Evolutionary conservation across 805 yeast genomes (phyloP).

Genomic region (Hanseniaspora pseudoguilliermondii): DNA sequence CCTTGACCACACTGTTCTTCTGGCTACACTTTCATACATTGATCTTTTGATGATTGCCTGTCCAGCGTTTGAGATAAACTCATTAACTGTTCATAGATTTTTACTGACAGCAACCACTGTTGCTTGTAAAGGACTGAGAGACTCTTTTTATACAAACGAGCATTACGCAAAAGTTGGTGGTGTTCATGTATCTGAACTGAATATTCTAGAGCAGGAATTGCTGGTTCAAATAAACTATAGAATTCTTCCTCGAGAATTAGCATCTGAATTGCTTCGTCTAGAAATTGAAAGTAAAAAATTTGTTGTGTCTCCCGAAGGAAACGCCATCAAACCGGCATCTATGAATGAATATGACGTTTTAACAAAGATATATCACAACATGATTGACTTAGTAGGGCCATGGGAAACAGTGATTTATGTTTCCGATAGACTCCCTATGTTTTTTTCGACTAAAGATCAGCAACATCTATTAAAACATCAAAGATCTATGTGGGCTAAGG

Average conservation of each 20-base stretch:
- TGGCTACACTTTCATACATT: slow-evolving; percentile 78
- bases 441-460: slow-evolving; percentile 8
- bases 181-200: slow-evolving; percentile 66
- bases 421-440: slow-evolving; percentile 13
- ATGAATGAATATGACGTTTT: slow-evolving; percentile 31
- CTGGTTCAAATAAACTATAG: slow-evolving; percentile 67
- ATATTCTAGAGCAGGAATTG: slow-evolving; percentile 80
- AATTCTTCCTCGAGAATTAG: slow-evolving; percentile 44
- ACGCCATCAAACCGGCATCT: slow-evolving; percentile 13
- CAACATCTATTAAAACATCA: background rate
- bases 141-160: slow-evolving; percentile 81
- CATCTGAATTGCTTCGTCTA: slow-evolving; percentile 30
- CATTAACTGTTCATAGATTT: slow-evolving; percentile 88
- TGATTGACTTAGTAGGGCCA: slow-evolving; percentile 39
- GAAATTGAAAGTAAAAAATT: slow-evolving; percentile 15
- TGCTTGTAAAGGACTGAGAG: slow-evolving; percentile 84
- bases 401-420: slow-evolving; percentile 17
- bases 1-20: slow-evolving; percentile 67
- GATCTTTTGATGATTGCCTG: slow-evolving; percentile 71
- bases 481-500: slow-evolving; percentile 11
- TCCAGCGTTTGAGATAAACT: slow-evolving; percentile 69
- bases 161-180: slow-evolving; percentile 97
- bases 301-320: slow-evolving; percentile 9
- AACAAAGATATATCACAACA: slow-evolving; percentile 37
- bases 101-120: slow-evolving; percentile 80